Percentiles rank a stretch among this genome's conserved stretches.
Conservation (phyloP, 2,329 filamentous ascomycete species). For the Trichophyton benhamiae region DNA sequence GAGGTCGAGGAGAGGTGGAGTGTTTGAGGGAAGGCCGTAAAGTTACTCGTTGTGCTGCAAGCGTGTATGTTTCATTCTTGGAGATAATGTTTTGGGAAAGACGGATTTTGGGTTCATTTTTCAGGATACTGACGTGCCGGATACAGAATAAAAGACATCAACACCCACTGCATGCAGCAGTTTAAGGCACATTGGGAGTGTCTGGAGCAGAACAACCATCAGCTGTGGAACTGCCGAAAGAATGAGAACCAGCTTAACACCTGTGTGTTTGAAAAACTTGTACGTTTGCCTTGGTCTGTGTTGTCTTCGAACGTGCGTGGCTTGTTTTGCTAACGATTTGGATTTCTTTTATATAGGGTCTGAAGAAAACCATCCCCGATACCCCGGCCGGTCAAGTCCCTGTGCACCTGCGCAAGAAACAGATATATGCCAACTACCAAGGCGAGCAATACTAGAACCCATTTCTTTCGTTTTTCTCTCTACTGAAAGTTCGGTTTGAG, state of each 20-base stretch:
- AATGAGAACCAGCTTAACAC: conserved; percentile 82
- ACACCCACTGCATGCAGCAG: conserved; percentile 80
- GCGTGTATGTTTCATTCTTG: conserved; percentile 59
- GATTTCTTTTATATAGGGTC: conserved; percentile 43
- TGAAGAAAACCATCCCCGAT: conserved; percentile 70
- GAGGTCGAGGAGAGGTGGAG: conserved; percentile 80
- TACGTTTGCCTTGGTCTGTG: conserved; percentile 37
- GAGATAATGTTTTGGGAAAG: no score
- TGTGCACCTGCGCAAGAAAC: conserved; percentile 55
- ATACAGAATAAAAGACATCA: conserved; percentile 77
- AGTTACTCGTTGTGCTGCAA: conserved; percentile 90
- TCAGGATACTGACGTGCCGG: neutral
- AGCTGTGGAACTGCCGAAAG: conserved; percentile 87
- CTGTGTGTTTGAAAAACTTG: conserved; percentile 92
- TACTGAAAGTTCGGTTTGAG: neutral
- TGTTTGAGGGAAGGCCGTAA: conserved; percentile 94
- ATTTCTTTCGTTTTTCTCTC: neutral
- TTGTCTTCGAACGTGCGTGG: neutral
- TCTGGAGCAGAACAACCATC: conserved; percentile 94
- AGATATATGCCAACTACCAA: conserved; percentile 32
- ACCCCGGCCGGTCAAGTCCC: conserved; percentile 57
- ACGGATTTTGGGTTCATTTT: no score
- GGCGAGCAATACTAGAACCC: conserved; percentile 26
- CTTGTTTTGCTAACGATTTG: conserved; percentile 1
- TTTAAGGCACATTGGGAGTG: conserved; percentile 94